phyloP scores from a whole-genome alignment of 2,329 filamentous ascomycete genomes.

The Aspergillus ustus region DNA sequence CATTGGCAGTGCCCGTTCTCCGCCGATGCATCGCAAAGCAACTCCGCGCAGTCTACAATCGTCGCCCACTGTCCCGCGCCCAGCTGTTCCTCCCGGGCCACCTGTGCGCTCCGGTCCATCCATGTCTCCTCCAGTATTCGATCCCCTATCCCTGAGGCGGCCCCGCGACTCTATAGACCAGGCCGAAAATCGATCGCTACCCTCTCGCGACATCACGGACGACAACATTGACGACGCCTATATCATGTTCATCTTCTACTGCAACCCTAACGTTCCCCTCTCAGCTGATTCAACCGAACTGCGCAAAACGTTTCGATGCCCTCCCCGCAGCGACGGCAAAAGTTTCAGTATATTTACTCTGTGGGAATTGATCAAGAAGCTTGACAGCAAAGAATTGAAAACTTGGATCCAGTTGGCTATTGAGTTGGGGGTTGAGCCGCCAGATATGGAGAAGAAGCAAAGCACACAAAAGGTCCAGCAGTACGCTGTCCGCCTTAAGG shows the following conservation, averaged over 20 bases:
- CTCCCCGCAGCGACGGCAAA: conserved; percentile 86
- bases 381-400: conserved; percentile 83
- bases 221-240: conserved; percentile 81
- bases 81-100: conserved; percentile 32
- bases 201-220: conserved; percentile 69
- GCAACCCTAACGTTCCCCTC: conserved; percentile 79
- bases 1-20: conserved; percentile 41
- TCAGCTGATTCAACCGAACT: conserved; percentile 72
- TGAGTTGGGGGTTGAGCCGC: conserved; percentile 85
- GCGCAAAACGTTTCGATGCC: conserved; percentile 74
- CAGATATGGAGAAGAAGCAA: conserved; percentile 79
- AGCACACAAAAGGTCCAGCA: conserved; percentile 94
- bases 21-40: conserved; percentile 43
- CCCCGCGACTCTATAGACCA: conserved; percentile 43
- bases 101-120: conserved; percentile 41
- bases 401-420: conserved; percentile 90
- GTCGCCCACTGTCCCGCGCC: conserved; percentile 40
- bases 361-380: conserved; percentile 76
- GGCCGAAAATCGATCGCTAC: conserved; percentile 59
- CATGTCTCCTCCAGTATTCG: conserved; percentile 46
- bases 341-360: conserved; percentile 78
- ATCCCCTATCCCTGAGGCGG: conserved; percentile 34
- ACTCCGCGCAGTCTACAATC: conserved; percentile 45
- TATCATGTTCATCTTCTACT: conserved; percentile 83
- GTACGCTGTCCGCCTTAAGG: conserved; percentile 90